phyloP scores from a whole-genome alignment of 805 yeast genomes.

The Wickerhamiella sergipiensis region DNA sequence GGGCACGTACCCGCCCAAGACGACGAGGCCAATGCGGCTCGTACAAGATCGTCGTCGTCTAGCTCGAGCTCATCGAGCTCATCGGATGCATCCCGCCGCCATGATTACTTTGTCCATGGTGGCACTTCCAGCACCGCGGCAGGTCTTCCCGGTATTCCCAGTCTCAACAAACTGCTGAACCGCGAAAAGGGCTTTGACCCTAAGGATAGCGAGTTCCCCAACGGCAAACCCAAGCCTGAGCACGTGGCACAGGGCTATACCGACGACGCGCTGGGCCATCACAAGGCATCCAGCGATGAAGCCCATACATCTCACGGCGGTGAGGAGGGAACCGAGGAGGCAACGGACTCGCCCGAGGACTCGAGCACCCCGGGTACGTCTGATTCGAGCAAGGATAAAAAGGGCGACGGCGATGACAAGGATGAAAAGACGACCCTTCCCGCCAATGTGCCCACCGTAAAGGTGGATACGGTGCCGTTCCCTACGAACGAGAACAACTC shows the following conservation, averaged over 20 bases:
- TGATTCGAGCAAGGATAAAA: not conserved
- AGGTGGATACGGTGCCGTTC: not conserved
- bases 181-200: constrained; percentile 4
- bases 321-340: not conserved
- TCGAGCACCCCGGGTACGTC: too few relatives aligned
- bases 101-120: not conserved
- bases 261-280: not conserved
- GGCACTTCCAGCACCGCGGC: constrained; percentile 6
- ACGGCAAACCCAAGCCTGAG: not conserved
- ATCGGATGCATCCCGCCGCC: not conserved
- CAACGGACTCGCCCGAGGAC: not conserved
- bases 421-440: not conserved
- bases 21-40: not conserved
- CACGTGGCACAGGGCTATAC: not conserved
- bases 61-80: not conserved
- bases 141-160: constrained; percentile 8
- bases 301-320: not conserved
- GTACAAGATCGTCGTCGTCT: not conserved
- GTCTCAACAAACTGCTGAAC: not conserved
- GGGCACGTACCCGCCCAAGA: not conserved
- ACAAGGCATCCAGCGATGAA: not conserved
- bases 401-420: not conserved
- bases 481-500: not conserved
- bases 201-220: constrained; percentile 2
- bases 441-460: not conserved